Percentiles rank a stretch among this genome's conserved stretches.
phyloP scores from a whole-genome alignment of 345 rosid genomes.

The Lepidium africanum region DNA sequence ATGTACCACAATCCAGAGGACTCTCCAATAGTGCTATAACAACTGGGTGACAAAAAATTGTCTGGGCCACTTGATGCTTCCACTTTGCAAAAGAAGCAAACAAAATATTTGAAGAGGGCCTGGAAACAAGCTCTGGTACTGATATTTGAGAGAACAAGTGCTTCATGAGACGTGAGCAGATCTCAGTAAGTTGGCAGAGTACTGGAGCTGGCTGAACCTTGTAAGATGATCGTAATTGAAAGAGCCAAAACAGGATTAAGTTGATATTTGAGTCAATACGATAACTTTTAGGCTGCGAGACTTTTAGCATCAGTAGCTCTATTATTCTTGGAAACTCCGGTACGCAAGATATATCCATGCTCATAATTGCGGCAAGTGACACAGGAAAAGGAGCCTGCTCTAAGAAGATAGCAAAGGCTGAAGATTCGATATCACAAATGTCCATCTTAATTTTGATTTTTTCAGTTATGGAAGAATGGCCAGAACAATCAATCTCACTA shows the following conservation, averaged over 20 bases:
- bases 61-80: constrained; percentile 44
- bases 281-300: constrained; percentile 37
- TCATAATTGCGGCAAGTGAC: constrained; percentile 45
- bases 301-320: constrained; percentile 54
- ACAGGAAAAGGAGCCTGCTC: constrained; percentile 64
- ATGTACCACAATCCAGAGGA: constrained; percentile 41
- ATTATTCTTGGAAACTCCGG: constrained; percentile 34
- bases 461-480: constrained; percentile 26
- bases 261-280: constrained; percentile 38
- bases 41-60: constrained; percentile 63
- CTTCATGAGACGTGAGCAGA: constrained; percentile 53
- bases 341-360: constrained; percentile 25
- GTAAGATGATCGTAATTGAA: constrained; percentile 44
- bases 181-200: constrained; percentile 45
- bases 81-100: constrained; percentile 25
- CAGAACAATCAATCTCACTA: constrained; percentile 17
- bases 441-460: constrained; percentile 30
- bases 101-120: constrained; percentile 10
- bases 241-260: constrained; percentile 62
- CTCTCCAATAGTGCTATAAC: constrained; percentile 35
- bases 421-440: constrained; percentile 33
- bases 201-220: constrained; percentile 33
- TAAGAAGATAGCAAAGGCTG: constrained; percentile 49
- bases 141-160: constrained; percentile 42
- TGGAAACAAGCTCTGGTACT: constrained; percentile 28